Conservation (phyloP, 331 rosid species). For the Telfairia occidentalis region DNA sequence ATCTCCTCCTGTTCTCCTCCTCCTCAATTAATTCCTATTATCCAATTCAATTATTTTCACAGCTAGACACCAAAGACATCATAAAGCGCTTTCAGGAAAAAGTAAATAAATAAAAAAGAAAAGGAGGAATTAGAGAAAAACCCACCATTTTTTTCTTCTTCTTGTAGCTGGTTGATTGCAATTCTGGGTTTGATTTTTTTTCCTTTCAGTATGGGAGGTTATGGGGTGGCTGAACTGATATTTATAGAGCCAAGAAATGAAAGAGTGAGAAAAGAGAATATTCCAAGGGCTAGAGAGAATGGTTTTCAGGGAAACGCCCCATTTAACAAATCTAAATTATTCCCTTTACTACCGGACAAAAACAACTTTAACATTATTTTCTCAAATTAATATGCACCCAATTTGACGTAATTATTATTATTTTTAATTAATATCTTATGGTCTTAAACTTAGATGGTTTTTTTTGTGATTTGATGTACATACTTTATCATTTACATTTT, state of each 20-base stretch:
- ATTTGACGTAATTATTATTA: neutral
- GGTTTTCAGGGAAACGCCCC: slow-evolving; percentile 1
- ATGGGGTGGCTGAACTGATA: neutral
- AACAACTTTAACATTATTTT: neutral
- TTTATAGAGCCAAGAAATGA: neutral
- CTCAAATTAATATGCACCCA: neutral
- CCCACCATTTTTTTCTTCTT: neutral
- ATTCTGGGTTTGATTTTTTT: neutral
- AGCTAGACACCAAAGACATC: no score
- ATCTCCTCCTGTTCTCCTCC: slow-evolving; percentile 16
- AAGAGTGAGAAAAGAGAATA: neutral
- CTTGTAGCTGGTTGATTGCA: neutral
- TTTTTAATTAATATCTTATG: neutral
- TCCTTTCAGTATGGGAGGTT: neutral
- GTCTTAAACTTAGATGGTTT: neutral
- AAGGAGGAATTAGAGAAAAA: neutral
- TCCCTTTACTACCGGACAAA: neutral
- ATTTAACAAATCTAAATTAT: neutral
- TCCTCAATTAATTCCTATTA: neutral
- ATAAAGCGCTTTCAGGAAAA: no score
- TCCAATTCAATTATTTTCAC: no score
- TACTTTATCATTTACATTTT: neutral
- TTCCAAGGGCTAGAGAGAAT: neutral
- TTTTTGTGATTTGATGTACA: no score
- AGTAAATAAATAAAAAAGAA: no score